These are phyloP conservation scores for Davidsoniella eucalypti DNA, from an alignment of 2,329 filamentous ascomycete species.

Conservation along the genomic window DNA sequence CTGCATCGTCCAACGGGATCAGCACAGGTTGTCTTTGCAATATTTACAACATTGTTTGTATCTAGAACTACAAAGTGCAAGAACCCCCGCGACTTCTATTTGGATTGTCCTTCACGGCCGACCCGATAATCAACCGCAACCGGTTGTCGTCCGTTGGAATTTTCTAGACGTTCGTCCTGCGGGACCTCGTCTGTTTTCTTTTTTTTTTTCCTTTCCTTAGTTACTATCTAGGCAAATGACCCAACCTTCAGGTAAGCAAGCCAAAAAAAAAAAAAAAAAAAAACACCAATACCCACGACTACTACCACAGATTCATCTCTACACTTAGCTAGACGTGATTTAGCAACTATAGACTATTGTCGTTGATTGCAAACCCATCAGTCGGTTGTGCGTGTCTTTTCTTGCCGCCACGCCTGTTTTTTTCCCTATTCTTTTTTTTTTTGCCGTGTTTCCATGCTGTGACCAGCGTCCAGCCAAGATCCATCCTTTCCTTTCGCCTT, in stretches of 20 bases:
- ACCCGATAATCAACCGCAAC: neutral
- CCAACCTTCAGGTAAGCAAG: constrained; percentile 9
- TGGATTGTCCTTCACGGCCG: no score
- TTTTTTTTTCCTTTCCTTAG: neutral
- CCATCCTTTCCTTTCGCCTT: neutral
- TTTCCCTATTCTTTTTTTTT: neutral
- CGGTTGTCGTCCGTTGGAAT: neutral
- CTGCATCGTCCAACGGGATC: no score
- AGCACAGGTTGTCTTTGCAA: neutral
- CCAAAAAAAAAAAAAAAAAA: neutral
- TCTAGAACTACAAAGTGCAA: neutral
- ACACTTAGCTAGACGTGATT: no score
- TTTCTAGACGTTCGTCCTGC: constrained; percentile 7
- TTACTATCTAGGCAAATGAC: constrained; percentile 10
- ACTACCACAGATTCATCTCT: no score
- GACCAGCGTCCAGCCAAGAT: no score
- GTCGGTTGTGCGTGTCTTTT: no score
- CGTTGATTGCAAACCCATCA: no score
- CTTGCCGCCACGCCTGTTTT: neutral
- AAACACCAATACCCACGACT: neutral
- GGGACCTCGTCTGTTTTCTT: constrained; percentile 8
- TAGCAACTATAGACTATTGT: no score
- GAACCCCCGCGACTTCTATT: neutral
- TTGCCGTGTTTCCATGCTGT: no score
- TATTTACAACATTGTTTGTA: neutral